Percentiles rank a stretch among this genome's conserved stretches.
phyloP scores from a whole-genome alignment of 2,329 filamentous ascomycete genomes.

The Neofusicoccum umdonicola region DNA sequence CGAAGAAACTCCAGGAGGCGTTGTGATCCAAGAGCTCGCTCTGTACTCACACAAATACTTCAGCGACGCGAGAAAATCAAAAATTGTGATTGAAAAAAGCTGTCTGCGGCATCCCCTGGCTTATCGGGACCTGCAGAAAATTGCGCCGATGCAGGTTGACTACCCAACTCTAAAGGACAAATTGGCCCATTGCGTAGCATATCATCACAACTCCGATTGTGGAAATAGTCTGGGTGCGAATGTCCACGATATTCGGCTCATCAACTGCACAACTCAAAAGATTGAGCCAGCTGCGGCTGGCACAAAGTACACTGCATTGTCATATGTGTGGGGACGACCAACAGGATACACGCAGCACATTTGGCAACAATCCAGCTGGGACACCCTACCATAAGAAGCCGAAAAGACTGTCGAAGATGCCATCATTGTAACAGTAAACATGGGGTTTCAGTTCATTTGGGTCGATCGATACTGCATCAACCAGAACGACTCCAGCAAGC shows the following conservation, averaged over 20 bases:
- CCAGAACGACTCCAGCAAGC: slow-evolving; percentile 44
- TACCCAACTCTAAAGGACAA: too few species aligned
- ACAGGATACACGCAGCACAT: not conserved
- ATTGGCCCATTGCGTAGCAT: too few species aligned
- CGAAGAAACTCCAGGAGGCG: too few species aligned
- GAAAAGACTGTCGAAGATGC: not conserved
- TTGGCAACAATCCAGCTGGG: not conserved
- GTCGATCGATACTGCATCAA: slow-evolving; percentile 41
- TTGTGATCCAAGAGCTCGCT: too few species aligned
- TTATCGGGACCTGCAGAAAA: too few species aligned
- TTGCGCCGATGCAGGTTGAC: too few species aligned
- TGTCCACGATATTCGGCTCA: not conserved
- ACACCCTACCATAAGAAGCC: not conserved
- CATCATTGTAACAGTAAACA: slow-evolving; percentile 27
- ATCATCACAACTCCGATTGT: too few species aligned
- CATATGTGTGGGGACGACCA: slow-evolving; percentile 6
- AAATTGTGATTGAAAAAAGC: too few species aligned
- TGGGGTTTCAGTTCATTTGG: slow-evolving; percentile 48
- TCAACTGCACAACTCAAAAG: not conserved
- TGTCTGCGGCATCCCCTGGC: too few species aligned
- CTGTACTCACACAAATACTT: too few species aligned
- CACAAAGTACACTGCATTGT: not conserved
- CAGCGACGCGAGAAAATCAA: too few species aligned
- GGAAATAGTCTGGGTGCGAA: too few species aligned
- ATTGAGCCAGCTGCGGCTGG: not conserved